Evolutionary conservation across 2,329 filamentous ascomycete genomes (phyloP), one percentile per base, ranked within the genome.

Genomic region (Pseudogymnoascus sp.): DNA sequence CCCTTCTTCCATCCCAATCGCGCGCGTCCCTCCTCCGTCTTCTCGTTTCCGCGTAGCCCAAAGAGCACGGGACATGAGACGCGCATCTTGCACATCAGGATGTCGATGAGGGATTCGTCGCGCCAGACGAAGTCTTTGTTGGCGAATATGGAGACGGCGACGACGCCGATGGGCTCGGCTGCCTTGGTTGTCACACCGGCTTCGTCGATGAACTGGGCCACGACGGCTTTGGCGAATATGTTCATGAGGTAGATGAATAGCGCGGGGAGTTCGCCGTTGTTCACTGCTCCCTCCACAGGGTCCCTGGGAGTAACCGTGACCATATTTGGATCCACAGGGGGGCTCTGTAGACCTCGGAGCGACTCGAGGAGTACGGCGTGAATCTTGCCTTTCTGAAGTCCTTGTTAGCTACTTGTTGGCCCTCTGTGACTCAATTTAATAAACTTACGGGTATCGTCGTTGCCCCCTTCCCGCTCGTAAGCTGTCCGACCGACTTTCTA

Each of bases 71-170:
- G 93, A 69, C 91, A 96, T 3, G 84, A 80, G 13, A 89, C 80
- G 64, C 92, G 86, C 70, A 90, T 89, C 74, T 97, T 97, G 61
- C 92, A 88, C 70, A 96, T 87, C 31, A 97, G 80, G 63, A 97
- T 90, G 71, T 95, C 90, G 60, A 91, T 87, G 63, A 96, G 79
- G 1, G 87, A 82, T 58, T 82, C 75, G 7, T 85, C 87, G 59
- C 86, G 82, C 80, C 86, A 89, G 61, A 82, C 78, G 70, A 90
- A 89, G 13, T 84, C 80, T 15, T 84, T 80, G 60, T 83, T 80
- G 0, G 89, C 88, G 72, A 95, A 93, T 31, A 95, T 81, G 66
- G 87, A 84, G 5, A 88, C 88, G 0, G 87, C 81, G 25, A 92
- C 80, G 25, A 93, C 84, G n/a, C 91, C 91, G 48, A 95, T 82